Percentiles rank a stretch among this genome's conserved stretches.
Conservation (phyloP, 1,139 yeast species). For the Zygosaccharomyces pseudobailii region DNA sequence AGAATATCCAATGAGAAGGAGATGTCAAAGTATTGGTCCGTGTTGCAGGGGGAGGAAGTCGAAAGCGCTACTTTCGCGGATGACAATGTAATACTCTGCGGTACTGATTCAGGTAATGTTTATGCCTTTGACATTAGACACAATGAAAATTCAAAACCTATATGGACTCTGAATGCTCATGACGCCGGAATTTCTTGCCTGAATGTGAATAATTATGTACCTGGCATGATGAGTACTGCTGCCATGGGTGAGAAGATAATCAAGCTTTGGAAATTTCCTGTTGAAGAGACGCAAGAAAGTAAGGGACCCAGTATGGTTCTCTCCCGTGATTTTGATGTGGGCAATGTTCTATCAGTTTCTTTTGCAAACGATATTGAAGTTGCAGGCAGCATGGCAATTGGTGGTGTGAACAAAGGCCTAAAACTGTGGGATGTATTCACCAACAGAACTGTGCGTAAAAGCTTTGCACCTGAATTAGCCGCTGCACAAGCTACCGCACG, state of each 20-base stretch:
- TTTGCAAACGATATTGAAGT: slow-evolving; percentile 89
- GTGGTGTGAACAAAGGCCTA: slow-evolving; percentile 80
- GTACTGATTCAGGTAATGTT: slow-evolving; percentile 88
- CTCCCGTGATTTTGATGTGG: slow-evolving; percentile 90
- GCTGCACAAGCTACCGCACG: slow-evolving; percentile 53
- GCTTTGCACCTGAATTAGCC: slow-evolving; percentile 57
- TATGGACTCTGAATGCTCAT: slow-evolving; percentile 97
- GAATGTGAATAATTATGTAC: slow-evolving; percentile 60
- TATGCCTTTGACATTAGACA: slow-evolving; percentile 82
- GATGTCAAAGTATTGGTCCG: slow-evolving; percentile 60
- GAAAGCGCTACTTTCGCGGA: slow-evolving; percentile 74
- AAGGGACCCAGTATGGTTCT: slow-evolving; percentile 83
- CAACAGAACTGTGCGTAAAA: slow-evolving; percentile 69
- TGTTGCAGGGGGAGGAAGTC: slow-evolving; percentile 70
- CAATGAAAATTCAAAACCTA: slow-evolving; percentile 51
- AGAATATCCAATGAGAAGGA: slow-evolving; percentile 61
- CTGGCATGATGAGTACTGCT: slow-evolving; percentile 77
- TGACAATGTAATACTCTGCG: slow-evolving; percentile 72
- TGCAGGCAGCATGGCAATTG: slow-evolving; percentile 77
- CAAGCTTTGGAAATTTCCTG: slow-evolving; percentile 79
- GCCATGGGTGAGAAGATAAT: slow-evolving; percentile 87
- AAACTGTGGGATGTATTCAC: slow-evolving; percentile 92
- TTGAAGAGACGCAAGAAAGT: slow-evolving; percentile 29
- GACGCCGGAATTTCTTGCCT: slow-evolving; percentile 88
- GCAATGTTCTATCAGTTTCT: slow-evolving; percentile 77